A percentile compares a stretch with the other conserved stretches of the same genome.
Conservation (phyloP, 805 yeast genomes). For the Tetrapisispora nanseiensis region DNA sequence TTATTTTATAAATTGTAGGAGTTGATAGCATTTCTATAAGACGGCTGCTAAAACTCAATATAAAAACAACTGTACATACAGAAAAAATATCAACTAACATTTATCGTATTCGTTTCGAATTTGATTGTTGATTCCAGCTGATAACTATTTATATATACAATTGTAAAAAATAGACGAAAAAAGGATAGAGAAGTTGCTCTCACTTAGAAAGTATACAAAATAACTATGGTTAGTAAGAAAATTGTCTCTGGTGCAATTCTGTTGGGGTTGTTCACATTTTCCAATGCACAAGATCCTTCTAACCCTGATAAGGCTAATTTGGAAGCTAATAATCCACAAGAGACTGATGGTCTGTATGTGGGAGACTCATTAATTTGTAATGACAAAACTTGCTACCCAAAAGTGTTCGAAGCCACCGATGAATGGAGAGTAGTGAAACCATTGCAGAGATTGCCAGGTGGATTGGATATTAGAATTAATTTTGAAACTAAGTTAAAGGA, state of each 20-base stretch:
- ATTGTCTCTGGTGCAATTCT: not conserved
- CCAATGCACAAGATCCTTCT: not conserved
- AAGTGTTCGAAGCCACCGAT: slow-evolving; percentile 47
- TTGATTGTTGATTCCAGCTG: too few species aligned
- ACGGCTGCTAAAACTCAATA: too few species aligned
- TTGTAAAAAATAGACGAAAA: too few species aligned
- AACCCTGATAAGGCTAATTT: not conserved
- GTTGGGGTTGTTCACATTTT: not conserved
- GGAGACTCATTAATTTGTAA: slow-evolving; percentile 6
- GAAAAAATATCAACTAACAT: too few species aligned
- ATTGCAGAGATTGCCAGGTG: slow-evolving; percentile 74
- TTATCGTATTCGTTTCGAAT: not conserved
- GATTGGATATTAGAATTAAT: slow-evolving; percentile 62
- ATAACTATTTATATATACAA: not conserved
- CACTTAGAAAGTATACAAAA: too few species aligned
- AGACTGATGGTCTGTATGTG: slow-evolving; percentile 1
- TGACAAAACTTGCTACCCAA: slow-evolving; percentile 44
- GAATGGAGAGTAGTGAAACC: slow-evolving; percentile 63
- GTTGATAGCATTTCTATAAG: too few species aligned
- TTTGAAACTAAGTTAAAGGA: slow-evolving; percentile 60
- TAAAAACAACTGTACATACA: not conserved
- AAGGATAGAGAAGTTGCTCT: too few species aligned
- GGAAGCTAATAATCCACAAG: not conserved
- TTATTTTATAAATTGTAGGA: too few species aligned
- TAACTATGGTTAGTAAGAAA: not conserved